Percentiles rank a stretch among this genome's conserved stretches.
phyloP scores from a whole-genome alignment of 192 early-diverging fungal species.

The Linnemannia hyalina region DNA sequence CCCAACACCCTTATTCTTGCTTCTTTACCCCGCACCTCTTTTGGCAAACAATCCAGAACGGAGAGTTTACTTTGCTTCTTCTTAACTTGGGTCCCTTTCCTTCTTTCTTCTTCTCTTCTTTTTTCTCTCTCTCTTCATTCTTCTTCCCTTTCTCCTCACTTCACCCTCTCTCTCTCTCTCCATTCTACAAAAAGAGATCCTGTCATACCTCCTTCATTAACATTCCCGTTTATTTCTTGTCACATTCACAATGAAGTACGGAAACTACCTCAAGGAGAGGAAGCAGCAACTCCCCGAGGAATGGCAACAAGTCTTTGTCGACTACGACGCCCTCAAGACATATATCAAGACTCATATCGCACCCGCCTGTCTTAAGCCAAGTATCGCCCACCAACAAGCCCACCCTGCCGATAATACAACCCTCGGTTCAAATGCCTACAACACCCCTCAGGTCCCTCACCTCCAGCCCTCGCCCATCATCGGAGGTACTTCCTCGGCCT shows the following conservation, averaged over 20 bases:
- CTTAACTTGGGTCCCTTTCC: not conserved
- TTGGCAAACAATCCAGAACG: not conserved
- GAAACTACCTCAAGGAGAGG: slow-evolving; percentile 75
- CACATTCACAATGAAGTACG: slow-evolving; percentile 75
- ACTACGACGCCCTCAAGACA: slow-evolving; percentile 77
- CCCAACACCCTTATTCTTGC: not conserved
- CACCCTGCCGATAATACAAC: slow-evolving; percentile 21
- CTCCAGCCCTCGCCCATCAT: slow-evolving; percentile 54
- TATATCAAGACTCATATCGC: slow-evolving; percentile 76
- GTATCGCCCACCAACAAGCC: slow-evolving; percentile 58
- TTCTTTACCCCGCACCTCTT: slow-evolving; percentile 1
- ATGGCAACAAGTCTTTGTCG: slow-evolving; percentile 78
- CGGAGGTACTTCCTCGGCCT: slow-evolving; percentile 36
- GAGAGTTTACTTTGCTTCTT: not conserved
- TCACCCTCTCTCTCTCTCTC: not conserved
- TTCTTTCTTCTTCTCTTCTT: not conserved
- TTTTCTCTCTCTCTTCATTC: not conserved
- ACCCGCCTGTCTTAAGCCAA: slow-evolving; percentile 65
- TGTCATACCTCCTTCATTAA: not conserved
- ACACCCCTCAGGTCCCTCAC: slow-evolving; percentile 68
- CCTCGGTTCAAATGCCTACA: slow-evolving; percentile 1
- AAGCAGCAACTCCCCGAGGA: slow-evolving; percentile 71
- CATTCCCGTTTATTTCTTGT: not conserved
- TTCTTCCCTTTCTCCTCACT: not conserved
- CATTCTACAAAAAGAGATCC: not conserved